A percentile compares a stretch with the other conserved stretches of the same genome.
phyloP scores from a whole-genome alignment of 2,329 filamentous ascomycete species.

The Colletotrichum trifolii region DNA sequence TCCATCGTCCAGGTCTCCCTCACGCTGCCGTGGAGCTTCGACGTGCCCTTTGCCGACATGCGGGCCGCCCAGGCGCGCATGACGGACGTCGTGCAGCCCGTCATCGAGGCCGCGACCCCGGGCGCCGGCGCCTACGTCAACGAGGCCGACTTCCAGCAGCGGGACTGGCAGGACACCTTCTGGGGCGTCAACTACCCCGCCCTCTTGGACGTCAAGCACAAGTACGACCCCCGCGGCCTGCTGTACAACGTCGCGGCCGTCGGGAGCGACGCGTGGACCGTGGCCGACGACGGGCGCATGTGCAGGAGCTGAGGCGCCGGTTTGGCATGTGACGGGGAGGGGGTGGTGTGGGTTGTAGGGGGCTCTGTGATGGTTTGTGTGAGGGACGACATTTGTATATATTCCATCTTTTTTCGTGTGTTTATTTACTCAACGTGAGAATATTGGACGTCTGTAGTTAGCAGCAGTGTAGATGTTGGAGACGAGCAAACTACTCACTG shows the following conservation, averaged over 20 bases:
- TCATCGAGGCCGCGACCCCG: conserved; percentile 43
- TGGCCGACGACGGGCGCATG: conserved; percentile 37
- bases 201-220: conserved; percentile 45
- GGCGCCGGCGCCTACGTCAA: conserved; percentile 45
- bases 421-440: neutral
- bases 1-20: conserved; percentile 47
- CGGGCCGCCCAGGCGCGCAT: conserved; percentile 37
- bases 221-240: conserved; percentile 45
- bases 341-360: too few relatives aligned
- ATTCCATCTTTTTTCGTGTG: neutral
- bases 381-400: neutral
- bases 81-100: conserved; percentile 45
- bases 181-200: conserved; percentile 44
- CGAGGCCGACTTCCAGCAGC: conserved; percentile 47
- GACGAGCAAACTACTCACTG: too few relatives aligned
- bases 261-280: conserved; percentile 42
- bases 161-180: conserved; percentile 45
- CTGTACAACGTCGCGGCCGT: conserved; percentile 45
- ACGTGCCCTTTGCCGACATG: conserved; percentile 33
- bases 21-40: conserved; percentile 33
- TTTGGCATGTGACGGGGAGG: too few relatives aligned
- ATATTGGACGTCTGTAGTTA: neutral
- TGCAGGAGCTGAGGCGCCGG: conserved; percentile 21
- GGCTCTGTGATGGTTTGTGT: neutral
- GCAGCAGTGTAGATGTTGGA: too few relatives aligned